A percentile compares a stretch with the other conserved stretches of the same genome.
Evolutionary conservation across 2,329 filamentous ascomycete species (phyloP).

Genomic region (Juglanconis juglandina): DNA sequence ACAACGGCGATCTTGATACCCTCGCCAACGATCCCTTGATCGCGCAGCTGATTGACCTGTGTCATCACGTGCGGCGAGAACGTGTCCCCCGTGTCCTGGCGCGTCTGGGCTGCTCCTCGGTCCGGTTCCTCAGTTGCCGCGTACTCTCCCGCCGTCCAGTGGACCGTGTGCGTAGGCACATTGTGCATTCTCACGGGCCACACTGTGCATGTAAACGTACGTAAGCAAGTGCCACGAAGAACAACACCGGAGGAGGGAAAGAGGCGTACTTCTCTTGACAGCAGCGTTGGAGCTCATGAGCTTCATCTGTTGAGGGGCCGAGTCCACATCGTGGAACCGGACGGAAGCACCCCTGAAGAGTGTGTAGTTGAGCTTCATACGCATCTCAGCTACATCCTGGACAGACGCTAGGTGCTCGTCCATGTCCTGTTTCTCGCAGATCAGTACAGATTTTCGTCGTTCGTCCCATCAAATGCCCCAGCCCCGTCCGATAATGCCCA

Average conservation of each 20-base stretch:
- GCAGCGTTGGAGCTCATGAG: slow-evolving; percentile 39
- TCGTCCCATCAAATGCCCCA: neutral
- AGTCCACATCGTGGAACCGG: slow-evolving; percentile 45
- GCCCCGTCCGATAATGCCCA: neutral
- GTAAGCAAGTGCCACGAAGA: neutral
- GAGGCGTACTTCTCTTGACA: slow-evolving; percentile 36
- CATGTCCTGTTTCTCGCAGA: slow-evolving; percentile 32
- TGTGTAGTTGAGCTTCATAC: slow-evolving; percentile 46
- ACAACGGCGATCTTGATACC: slow-evolving; percentile 53
- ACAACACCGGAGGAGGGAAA: neutral
- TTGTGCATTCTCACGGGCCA: slow-evolving; percentile 46
- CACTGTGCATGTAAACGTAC: slow-evolving; percentile 21
- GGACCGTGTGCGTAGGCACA: slow-evolving; percentile 42
- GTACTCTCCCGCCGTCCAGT: slow-evolving; percentile 37
- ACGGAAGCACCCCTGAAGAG: slow-evolving; percentile 55
- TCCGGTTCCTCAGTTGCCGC: slow-evolving; percentile 21
- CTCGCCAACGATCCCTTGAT: slow-evolving; percentile 45
- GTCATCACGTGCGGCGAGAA: slow-evolving; percentile 55
- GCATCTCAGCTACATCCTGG: slow-evolving; percentile 38
- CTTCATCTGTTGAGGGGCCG: slow-evolving; percentile 39
- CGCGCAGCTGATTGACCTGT: slow-evolving; percentile 51
- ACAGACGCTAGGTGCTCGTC: slow-evolving; percentile 37
- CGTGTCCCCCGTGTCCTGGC: slow-evolving; percentile 33
- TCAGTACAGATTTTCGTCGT: neutral
- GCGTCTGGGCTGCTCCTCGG: slow-evolving; percentile 26